Evolutionary conservation across 2,329 filamentous ascomycete genomes (phyloP), one percentile per base, ranked within the genome.

Genomic region (Aspergillus ustus): DNA sequence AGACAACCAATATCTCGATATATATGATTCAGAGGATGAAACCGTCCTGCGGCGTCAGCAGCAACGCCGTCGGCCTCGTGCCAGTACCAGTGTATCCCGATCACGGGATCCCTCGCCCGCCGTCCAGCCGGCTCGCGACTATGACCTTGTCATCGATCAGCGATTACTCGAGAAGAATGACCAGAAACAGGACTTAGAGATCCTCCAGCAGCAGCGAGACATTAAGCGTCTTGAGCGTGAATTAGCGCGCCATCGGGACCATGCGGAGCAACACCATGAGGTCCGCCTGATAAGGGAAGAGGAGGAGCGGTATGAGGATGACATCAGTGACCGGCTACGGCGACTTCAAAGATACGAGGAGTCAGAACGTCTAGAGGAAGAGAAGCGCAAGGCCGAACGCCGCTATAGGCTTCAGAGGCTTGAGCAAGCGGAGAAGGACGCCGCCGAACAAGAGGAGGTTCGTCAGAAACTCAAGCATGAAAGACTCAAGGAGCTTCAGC

Each of bases 231-330:
- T 78, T 58, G 73, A 77, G 67, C 70, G 73, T 4, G 64, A 77
- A 49, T 67, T 77, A 40, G 68, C 69, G 40, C 71, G 67, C 31
- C 62, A 69, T 53, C 70, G 67, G 8, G 64, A 71, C 52, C 15
- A 40, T 40, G 19, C 19, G 61, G 34, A 40, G 34, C 34, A 40
- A 11, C 34, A 74, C 34, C 59, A 67, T 20, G 64, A 66, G 31
- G 40, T 59, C 34, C 72, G 73, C 25, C 60, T 72, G 48, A 63
- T 73, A 22, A 73, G 67, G 43, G 67, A 80, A 53, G 76, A 80
- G 57, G 80, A 83, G 13, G 77, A 81, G 62, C 67, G 75, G 72
- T 67, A 79, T 72, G 66, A 81, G 75, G 72, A 77, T 19, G 77
- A 77, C 63, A 72, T 75, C 50, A 72, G 70, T 57, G 75, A 77